Conservation (phyloP, 1,139 yeast species). For the Meyerozyma guilliermondii region DNA sequence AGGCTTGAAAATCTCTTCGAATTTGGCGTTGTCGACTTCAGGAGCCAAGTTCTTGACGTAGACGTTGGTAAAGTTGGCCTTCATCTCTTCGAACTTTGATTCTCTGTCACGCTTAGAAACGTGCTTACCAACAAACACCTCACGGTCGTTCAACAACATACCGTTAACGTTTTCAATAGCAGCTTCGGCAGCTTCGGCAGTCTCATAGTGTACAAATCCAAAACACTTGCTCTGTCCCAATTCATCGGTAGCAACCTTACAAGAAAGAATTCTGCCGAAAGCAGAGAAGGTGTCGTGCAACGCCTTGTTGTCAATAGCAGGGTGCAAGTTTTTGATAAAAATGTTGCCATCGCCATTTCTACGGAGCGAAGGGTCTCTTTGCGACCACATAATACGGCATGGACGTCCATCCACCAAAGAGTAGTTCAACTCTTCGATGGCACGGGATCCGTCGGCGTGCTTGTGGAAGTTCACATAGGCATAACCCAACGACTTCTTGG, state of each 20-base stretch:
- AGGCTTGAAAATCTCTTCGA: conserved; percentile 66
- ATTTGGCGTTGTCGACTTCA: conserved; percentile 69
- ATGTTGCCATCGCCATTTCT: conserved; percentile 96
- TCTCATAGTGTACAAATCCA: conserved; percentile 96
- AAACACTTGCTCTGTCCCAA: conserved; percentile 91
- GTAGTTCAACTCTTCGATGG: conserved; percentile 95
- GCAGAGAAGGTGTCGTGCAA: conserved; percentile 97
- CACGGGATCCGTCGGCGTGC: conserved; percentile 86
- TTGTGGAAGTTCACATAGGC: conserved; percentile 97
- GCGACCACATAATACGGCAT: conserved; percentile 99
- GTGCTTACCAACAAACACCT: conserved; percentile 95
- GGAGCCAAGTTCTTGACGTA: conserved; percentile 85
- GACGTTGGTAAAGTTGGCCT: conserved; percentile 92
- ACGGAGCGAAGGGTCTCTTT: conserved; percentile 96
- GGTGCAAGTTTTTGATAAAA: conserved; percentile 97
- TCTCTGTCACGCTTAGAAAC: conserved; percentile 92
- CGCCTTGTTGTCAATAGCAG: conserved; percentile 98
- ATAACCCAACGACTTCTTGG: conserved; percentile 96
- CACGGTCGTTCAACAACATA: conserved; percentile 95
- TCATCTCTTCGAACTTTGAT: conserved; percentile 86
- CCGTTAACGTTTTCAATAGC: conserved; percentile 98
- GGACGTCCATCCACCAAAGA: conserved; percentile 91
- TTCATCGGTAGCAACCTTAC: conserved; percentile 96
- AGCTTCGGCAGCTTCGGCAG: conserved; percentile 86
- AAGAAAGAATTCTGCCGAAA: conserved; percentile 92